These are phyloP conservation scores for Pseudogymnoascus sp. DNA, from an alignment of 2,329 filamentous ascomycete species.

Conservation along the genomic window DNA sequence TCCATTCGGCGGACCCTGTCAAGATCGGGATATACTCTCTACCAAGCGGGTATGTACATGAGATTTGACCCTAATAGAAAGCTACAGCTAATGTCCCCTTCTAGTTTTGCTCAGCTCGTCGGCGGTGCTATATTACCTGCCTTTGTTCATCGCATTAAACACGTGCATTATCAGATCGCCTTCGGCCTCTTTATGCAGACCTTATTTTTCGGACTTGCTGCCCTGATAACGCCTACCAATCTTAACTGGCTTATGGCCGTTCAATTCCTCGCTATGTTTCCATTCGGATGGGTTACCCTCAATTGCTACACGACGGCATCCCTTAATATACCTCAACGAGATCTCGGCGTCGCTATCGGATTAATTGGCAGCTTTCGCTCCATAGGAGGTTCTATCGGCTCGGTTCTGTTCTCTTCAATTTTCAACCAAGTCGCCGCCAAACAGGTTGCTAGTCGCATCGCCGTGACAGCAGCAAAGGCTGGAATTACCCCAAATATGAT, in stretches of 20 bases:
- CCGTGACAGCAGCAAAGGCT: conserved; percentile 16
- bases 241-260: conserved; percentile 20
- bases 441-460: conserved; percentile 12
- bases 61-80: background rate
- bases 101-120: conserved; percentile 15
- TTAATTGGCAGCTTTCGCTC: conserved; percentile 42
- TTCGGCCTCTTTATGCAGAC: conserved; percentile 28
- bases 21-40: background rate
- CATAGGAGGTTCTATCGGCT: conserved; percentile 35
- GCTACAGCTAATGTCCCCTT: background rate
- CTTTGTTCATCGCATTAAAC: conserved; percentile 28
- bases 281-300: conserved; percentile 31
- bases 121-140: conserved; percentile 16
- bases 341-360: conserved; percentile 41
- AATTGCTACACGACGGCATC: conserved; percentile 38
- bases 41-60: background rate
- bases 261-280: conserved; percentile 29
- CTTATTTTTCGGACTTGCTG: conserved; percentile 18
- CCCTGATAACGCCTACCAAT: conserved; percentile 16
- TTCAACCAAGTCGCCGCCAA: conserved; percentile 19
- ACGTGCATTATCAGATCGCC: conserved; percentile 33
- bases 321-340: conserved; percentile 40
- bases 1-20: conserved; percentile 6
- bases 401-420: conserved; percentile 33
- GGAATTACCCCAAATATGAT: conserved; percentile 20